Conservation (phyloP, 1,139 yeast species). For the Saccharomyces uvarum region DNA sequence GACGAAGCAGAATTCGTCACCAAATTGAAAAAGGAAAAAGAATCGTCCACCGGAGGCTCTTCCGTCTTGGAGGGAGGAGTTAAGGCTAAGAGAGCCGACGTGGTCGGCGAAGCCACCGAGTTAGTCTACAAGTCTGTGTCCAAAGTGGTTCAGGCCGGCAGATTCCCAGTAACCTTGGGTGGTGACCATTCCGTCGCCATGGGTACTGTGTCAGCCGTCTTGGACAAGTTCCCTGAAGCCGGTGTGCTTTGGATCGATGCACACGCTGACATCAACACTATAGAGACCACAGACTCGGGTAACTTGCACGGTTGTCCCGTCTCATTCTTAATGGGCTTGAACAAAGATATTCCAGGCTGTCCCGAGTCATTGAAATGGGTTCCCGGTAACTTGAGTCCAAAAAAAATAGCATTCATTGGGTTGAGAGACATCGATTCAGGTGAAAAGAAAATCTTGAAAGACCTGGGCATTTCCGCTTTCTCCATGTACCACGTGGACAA, state of each 20-base stretch:
- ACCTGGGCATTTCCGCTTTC: slow-evolving; percentile 72
- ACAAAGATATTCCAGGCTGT: slow-evolving; percentile 41
- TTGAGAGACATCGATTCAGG: slow-evolving; percentile 87
- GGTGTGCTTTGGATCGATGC: slow-evolving; percentile 96
- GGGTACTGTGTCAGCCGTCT: slow-evolving; percentile 82
- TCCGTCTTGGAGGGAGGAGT: slow-evolving; percentile 22
- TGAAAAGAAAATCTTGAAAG: slow-evolving; percentile 66
- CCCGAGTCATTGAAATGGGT: slow-evolving; percentile 80
- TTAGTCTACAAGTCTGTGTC: slow-evolving; percentile 56
- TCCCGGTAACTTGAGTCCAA: slow-evolving; percentile 53
- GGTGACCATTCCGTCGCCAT: slow-evolving; percentile 97
- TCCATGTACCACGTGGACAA: slow-evolving; percentile 96
- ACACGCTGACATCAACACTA: slow-evolving; percentile 93
- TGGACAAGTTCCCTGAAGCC: slow-evolving; percentile 74
- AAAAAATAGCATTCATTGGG: slow-evolving; percentile 85
- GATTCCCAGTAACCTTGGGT: slow-evolving; percentile 78
- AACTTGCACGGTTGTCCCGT: slow-evolving; percentile 97
- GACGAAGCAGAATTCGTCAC: slow-evolving; percentile 40
- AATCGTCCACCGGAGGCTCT: slow-evolving; percentile 40
- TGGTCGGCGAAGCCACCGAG: slow-evolving; percentile 69
- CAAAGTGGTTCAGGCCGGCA: slow-evolving; percentile 38
- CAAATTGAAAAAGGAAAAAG: slow-evolving; percentile 19
- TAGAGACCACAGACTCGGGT: slow-evolving; percentile 79
- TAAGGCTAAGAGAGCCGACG: slow-evolving; percentile 62
- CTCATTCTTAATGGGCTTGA: slow-evolving; percentile 77